Conservation (phyloP, 2,329 filamentous ascomycete species). For the Alternaria rosae region DNA sequence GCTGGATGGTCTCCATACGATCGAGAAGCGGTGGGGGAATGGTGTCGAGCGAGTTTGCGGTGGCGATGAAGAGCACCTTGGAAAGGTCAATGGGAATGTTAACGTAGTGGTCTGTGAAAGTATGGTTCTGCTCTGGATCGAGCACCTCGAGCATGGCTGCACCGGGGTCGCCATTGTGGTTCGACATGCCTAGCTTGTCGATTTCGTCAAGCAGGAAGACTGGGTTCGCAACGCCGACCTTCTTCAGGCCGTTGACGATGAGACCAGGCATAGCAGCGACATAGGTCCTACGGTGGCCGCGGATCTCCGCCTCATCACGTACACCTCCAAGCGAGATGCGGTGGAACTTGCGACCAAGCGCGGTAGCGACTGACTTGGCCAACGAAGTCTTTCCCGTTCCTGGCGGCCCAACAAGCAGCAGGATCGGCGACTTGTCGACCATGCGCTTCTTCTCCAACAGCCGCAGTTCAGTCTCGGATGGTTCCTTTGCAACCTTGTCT, state of each 20-base stretch:
- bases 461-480: slow-evolving; percentile 67
- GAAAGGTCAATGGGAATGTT: slow-evolving; percentile 94
- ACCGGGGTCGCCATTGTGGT: slow-evolving; percentile 93
- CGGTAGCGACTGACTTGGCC: slow-evolving; percentile 89
- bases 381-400: slow-evolving; percentile 96
- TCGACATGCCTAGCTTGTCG: slow-evolving; percentile 91
- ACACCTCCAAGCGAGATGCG: slow-evolving; percentile 96
- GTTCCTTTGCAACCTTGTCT: slow-evolving; percentile 50
- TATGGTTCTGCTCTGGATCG: slow-evolving; percentile 95
- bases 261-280: slow-evolving; percentile 99
- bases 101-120: slow-evolving; percentile 95
- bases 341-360: slow-evolving; percentile 93
- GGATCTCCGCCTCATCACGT: slow-evolving; percentile 94
- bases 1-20: slow-evolving; percentile 93
- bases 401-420: slow-evolving; percentile 90
- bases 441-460: slow-evolving; percentile 82
- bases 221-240: slow-evolving; percentile 93
- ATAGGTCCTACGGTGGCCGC: slow-evolving; percentile 93
- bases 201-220: slow-evolving; percentile 97
- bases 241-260: slow-evolving; percentile 91
- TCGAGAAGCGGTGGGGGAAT: slow-evolving; percentile 94
- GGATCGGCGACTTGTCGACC: slow-evolving; percentile 94
- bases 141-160: slow-evolving; percentile 98
- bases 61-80: slow-evolving; percentile 97
- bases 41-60: slow-evolving; percentile 91